Evolutionary conservation across 768 basidiomycete genomes (phyloP), one percentile per base, ranked within the genome.

Genomic region (Phlebiopsis flavidoalba): DNA sequence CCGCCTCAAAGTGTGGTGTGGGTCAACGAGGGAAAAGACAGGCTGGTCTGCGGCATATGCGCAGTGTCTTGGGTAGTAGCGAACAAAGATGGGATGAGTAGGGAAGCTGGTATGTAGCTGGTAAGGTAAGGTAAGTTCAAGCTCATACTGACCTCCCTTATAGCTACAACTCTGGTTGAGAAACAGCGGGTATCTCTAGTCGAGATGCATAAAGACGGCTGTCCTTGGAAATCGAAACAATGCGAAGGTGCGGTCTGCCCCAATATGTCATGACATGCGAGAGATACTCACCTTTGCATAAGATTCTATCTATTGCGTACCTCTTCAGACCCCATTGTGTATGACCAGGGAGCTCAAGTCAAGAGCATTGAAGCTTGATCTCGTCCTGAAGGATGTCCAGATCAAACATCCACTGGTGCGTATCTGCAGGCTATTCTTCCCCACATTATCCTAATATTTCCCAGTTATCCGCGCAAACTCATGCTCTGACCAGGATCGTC

Each of bases 1-100:
- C 91, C 17, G 91, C 91, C 2, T 79, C 91, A 0, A 89, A 83
- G 70, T 90, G 88, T 68, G 91, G 91, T n/a, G 1, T 94, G 91
- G 91, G 76, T 81, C 22, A 93, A 93, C 63, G 85, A 91, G 55
- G 89, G 89, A 47, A 91, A 89, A 72, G 91, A 93, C 60, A 78
- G 91, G 51, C 72, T 93, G 19, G 79, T 88, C 2, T 93, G 91
- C 66, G 85, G 85, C 2, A 72, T 92, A 17, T 93, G 91, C 66
- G 76, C 75, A 59, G 78, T 79, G 11, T 88, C 88, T 35, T 93
- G 91, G 91, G 85, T 90, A 6, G 78, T 91, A 15, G 85, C 77
- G 4, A 80, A 84, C 33, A 80, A 82, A 56, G 84, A 87, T 48
- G 85, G 89, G n/a, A 82, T 93, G 83, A 79, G 68, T 58, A 82